Percentiles rank a stretch among this genome's conserved stretches.
Evolutionary conservation across 2,329 filamentous ascomycete genomes (phyloP).

Genomic region (Hypoxylon sp.): DNA sequence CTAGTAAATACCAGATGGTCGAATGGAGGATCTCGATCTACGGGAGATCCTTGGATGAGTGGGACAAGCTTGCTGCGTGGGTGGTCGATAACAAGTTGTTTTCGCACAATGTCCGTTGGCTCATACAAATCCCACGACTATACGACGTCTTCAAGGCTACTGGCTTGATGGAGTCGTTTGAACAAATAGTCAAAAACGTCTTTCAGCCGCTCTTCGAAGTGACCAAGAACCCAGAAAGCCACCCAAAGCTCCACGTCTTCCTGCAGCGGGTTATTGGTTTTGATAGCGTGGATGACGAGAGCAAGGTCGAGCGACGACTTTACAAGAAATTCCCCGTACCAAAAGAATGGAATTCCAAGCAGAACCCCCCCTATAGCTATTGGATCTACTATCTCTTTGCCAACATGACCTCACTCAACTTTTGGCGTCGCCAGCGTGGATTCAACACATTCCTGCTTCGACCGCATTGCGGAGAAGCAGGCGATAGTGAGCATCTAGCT

Average conservation of each 20-base stretch:
- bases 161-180: slow-evolving; percentile 87
- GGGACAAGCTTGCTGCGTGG: slow-evolving; percentile 98
- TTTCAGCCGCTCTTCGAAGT: slow-evolving; percentile 96
- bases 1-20: slow-evolving; percentile 99
- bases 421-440: slow-evolving; percentile 88
- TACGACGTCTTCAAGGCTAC: slow-evolving; percentile 96
- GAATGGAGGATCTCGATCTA: slow-evolving; percentile 99
- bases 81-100: slow-evolving; percentile 98
- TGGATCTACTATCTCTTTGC: slow-evolving; percentile 99
- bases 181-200: slow-evolving; percentile 89
- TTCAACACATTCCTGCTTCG: slow-evolving; percentile 96
- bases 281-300: slow-evolving; percentile 98
- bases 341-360: slow-evolving; percentile 87
- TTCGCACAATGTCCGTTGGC: slow-evolving; percentile 96
- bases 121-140: slow-evolving; percentile 93
- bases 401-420: slow-evolving; percentile 92
- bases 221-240: slow-evolving; percentile 84
- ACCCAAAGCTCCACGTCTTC: slow-evolving; percentile 95
- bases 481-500: slow-evolving; percentile 95
- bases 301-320: slow-evolving; percentile 93
- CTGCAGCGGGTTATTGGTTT: slow-evolving; percentile 95
- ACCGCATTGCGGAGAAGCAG: slow-evolving; percentile 96
- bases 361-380: slow-evolving; percentile 98
- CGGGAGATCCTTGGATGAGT: slow-evolving; percentile 90
- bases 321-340: slow-evolving; percentile 96